Base-by-base conservation (phyloP, 306 rosid genomes). In the Medicago ruthenica region DNA sequence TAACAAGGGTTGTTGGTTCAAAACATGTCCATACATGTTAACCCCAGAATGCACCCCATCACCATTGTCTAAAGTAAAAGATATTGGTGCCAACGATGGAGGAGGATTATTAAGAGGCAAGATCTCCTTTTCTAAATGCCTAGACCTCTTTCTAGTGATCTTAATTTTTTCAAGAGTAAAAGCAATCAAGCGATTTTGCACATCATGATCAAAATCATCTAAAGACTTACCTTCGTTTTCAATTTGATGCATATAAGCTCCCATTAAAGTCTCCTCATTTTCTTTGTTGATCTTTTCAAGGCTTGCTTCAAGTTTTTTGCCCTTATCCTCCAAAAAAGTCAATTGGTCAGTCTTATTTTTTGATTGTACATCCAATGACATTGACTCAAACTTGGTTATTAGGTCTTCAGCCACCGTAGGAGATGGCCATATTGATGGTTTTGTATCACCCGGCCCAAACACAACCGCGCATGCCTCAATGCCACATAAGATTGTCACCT, bases 401-500 rank as follows among this genome's bases (percentile, higher is more conserved):
- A 78, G n/a, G 4, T 68, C 13, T 15, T 7, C 7, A 14, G 74
- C 42, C 1, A 5, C 15, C 0, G 6, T 24, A n/a, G 1, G 15
- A 1, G 83, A 73, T 61, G 83, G 83, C 78, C 81, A 79, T 6
- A 34, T 67, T 27, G 7, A 16, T 48, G 82, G 77, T 0, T 1
- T 8, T 0, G 15, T 6, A n/a, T 76, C 75, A 7, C 66, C 71
- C 1, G 73, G 76, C 4, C 71, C 67, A 47, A 8, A 2, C 41
- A 66, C 21, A 10, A 66, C 1, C 0, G 22, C 41, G 13, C 71
- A 57, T 13, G 72, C 79, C 12, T 77, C 51, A 7, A 77, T 3
- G 3, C 3, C 66, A 57, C 79, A 82, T 1, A 71, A 50, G 5
- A 13, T 72, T 15, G n/a, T 22, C 2, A 82, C 3, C n/a, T 74